Percentiles rank a stretch among this genome's conserved stretches.
Evolutionary conservation across 2,329 filamentous ascomycete species (phyloP).

Genomic region (Cordyceps militaris): DNA sequence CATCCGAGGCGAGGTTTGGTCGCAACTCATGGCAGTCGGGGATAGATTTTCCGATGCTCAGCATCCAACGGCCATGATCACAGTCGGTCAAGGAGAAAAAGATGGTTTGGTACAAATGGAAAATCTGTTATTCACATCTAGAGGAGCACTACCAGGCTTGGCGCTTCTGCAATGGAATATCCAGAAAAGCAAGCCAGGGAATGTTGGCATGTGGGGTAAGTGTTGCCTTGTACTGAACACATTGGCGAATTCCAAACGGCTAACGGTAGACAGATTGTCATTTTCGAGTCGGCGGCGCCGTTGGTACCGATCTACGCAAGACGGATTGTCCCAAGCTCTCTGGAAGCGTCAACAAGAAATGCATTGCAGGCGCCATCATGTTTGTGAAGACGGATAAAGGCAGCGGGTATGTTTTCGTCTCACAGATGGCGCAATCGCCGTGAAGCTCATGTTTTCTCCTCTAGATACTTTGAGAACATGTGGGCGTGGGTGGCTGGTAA

Average conservation of each 20-base stretch:
- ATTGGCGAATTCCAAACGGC: not conserved
- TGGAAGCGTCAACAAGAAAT: not conserved
- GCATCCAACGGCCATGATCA: not conserved
- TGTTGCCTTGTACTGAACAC: not conserved
- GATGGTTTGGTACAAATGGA: not conserved
- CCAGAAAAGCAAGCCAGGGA: not conserved
- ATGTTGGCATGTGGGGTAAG: not conserved
- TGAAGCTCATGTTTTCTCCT: too few relatives aligned
- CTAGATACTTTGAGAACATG: not conserved
- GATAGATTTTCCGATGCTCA: not conserved
- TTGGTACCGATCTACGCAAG: not conserved
- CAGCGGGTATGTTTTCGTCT: too few relatives aligned
- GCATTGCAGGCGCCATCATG: not conserved
- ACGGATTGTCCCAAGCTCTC: not conserved
- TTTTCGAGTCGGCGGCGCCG: not conserved
- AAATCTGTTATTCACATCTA: not conserved
- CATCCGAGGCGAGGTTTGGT: conserved; percentile 1
- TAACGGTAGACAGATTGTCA: not conserved
- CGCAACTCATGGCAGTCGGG: not conserved
- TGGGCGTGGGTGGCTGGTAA: not conserved
- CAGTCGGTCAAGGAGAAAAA: not conserved
- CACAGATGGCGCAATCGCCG: too few relatives aligned
- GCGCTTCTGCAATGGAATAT: not conserved
- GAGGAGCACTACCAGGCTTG: not conserved
- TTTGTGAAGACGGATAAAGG: not conserved